Evolutionary conservation across 768 basidiomycete genomes (phyloP), one percentile per base, ranked within the genome.

Genomic region (Suillus subluteus): DNA sequence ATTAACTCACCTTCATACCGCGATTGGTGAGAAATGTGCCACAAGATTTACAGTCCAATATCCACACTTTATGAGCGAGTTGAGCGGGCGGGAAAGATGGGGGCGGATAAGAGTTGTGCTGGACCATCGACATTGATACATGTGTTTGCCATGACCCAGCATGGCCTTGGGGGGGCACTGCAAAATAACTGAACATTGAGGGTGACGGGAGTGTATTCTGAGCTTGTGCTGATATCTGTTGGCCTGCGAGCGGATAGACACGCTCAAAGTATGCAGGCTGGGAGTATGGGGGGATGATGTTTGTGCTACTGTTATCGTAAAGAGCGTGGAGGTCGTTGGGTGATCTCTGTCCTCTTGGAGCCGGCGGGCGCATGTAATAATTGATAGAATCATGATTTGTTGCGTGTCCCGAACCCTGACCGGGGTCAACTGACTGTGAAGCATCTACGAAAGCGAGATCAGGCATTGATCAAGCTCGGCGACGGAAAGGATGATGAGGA

Each of bases 11-110:
- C 84, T 91, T 91, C 93, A 95, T 95, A 65, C 89, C 93, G 35
- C 93, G 85, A 75, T 95, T 94, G 18, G 92, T 91, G 58, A 95
- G 78, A 73, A 94, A 94, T 23, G 83, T 85, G 38, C 82, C 82
- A 74, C 94, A 95, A 8, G 86, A 82, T 69, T 83, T 87, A 78
- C 94, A 95, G 74, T 91, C 89, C 62, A 95, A 79, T 40, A 91
- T 87, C 88, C 91, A 94, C 63, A 95, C 92, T 76, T 90, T 90
- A 77, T 92, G 91, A 9, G 83, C 79, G 58, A 87, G 75, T 48
- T 78, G 76, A 0, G 74, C 80, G n/a, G 79, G 79, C 18, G 82
- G 78, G 26, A 79, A 77, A n/a, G 79, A 71, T 18, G 77, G 74
- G 65, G 79, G 69, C 2, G 78, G 76, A 73, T 84, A 83, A n/a